Percentiles rank a stretch among this genome's conserved stretches.
Evolutionary conservation across 805 yeast genomes (phyloP).

Genomic region (Hanseniaspora lachancei): DNA sequence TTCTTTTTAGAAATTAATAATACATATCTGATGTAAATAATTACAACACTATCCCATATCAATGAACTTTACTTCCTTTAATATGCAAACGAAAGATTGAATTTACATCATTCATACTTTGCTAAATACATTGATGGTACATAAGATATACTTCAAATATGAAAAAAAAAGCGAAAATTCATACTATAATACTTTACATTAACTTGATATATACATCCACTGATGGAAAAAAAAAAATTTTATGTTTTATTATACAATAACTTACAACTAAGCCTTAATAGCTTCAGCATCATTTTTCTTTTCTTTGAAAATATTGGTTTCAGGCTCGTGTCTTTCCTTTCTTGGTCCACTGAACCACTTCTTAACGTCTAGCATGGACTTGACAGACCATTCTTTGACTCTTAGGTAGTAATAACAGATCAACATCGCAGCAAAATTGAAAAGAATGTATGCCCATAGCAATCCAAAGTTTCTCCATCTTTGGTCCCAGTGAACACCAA

Average conservation of each 20-base stretch:
- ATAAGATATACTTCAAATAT: too few species aligned
- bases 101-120: too few species aligned
- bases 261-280: background rate
- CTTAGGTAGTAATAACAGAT: constrained; percentile 27
- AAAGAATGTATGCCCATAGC: constrained; percentile 33
- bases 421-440: constrained; percentile 32
- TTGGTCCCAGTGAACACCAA: constrained; percentile 30
- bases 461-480: constrained; percentile 61
- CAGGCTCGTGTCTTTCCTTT: constrained; percentile 37
- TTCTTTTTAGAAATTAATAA: too few species aligned
- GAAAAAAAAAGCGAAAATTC: too few species aligned
- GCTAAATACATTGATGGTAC: too few species aligned
- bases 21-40: too few species aligned
- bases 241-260: too few species aligned
- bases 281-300: constrained; percentile 30
- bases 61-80: too few species aligned
- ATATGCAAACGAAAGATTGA: too few species aligned
- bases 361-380: constrained; percentile 28
- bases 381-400: constrained; percentile 29
- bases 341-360: constrained; percentile 33
- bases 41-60: too few species aligned
- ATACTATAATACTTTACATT: background rate
- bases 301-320: constrained; percentile 31
- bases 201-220: too few species aligned
- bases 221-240: too few species aligned